Percentiles rank a stretch among this genome's conserved stretches.
These are phyloP conservation scores for Madurella mycetomatis DNA, from an alignment of 2,329 filamentous ascomycete genomes.

Conservation along the genomic window DNA sequence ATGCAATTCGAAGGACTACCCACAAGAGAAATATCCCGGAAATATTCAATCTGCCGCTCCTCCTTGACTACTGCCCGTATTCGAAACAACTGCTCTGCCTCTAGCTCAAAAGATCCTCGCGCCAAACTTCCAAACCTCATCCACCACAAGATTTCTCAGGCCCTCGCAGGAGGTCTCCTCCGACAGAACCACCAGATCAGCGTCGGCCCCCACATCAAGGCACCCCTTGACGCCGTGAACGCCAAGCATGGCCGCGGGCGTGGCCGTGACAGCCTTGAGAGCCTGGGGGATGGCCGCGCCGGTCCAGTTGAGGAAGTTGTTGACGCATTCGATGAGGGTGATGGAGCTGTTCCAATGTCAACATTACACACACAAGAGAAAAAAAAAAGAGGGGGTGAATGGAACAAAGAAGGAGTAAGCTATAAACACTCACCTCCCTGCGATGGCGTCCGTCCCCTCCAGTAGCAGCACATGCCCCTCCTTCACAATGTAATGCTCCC, in stretches of 20 bases:
- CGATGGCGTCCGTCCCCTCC: conserved; percentile 74
- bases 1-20: too few species aligned
- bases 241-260: conserved; percentile 73
- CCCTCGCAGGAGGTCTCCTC: conserved; percentile 43
- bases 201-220: conserved; percentile 59
- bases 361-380: too few species aligned
- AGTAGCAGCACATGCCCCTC: conserved; percentile 65
- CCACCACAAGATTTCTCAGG: conserved; percentile 50
- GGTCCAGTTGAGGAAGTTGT: conserved; percentile 75
- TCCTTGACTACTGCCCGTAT: background rate
- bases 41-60: background rate
- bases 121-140: conserved; percentile 79
- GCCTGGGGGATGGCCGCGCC: conserved; percentile 64
- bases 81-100: background rate
- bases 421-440: conserved; percentile 65
- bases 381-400: too few species aligned
- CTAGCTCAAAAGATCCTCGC: conserved; percentile 38
- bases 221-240: conserved; percentile 63
- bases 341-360: conserved; percentile 47
- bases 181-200: conserved; percentile 65
- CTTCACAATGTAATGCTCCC: conserved; percentile 59
- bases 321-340: conserved; percentile 75
- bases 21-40: background rate
- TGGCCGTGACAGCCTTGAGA: conserved; percentile 67
- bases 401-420: background rate